Conservation (phyloP, 495 filamentous ascomycete species). For the Tuber indicum region DNA sequence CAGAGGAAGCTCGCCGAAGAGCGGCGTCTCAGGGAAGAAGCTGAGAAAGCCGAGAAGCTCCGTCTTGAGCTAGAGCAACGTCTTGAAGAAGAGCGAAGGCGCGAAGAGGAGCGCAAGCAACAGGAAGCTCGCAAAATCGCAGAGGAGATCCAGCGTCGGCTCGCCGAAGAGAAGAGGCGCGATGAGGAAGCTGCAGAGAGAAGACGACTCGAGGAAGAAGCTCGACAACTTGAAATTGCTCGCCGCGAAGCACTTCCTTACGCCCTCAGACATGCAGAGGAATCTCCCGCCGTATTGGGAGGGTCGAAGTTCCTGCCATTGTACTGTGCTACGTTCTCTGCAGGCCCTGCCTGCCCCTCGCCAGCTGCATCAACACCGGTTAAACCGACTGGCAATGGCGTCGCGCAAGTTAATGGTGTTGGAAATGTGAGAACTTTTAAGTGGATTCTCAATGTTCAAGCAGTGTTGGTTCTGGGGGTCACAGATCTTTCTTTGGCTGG, state of each 20-base stretch:
- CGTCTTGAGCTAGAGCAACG: slow-evolving; percentile 33
- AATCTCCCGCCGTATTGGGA: slow-evolving; percentile 2
- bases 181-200: slow-evolving; percentile 20
- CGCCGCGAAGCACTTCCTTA: slow-evolving; percentile 35
- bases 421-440: slow-evolving; percentile 18
- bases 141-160: slow-evolving; percentile 36
- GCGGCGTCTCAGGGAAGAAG: slow-evolving; percentile 33
- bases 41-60: slow-evolving; percentile 29
- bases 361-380: slow-evolving; percentile 12
- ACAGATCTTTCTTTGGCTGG: slow-evolving; percentile 32
- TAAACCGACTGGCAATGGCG: slow-evolving; percentile 13
- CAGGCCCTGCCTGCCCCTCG: slow-evolving; percentile 6
- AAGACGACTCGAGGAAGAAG: slow-evolving; percentile 20
- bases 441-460: slow-evolving; percentile 41
- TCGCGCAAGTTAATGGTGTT: slow-evolving; percentile 21
- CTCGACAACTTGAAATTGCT: slow-evolving; percentile 23
- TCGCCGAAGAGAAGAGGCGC: slow-evolving; percentile 24
- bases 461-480: slow-evolving; percentile 37
- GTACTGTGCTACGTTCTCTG: slow-evolving; percentile 30
- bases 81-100: slow-evolving; percentile 35
- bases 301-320: slow-evolving; percentile 32
- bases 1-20: slow-evolving; percentile 35
- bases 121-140: slow-evolving; percentile 29
- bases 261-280: slow-evolving; percentile 32
- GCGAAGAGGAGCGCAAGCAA: slow-evolving; percentile 34